A percentile compares a stretch with the other conserved stretches of the same genome.
These are phyloP conservation scores for Solanum lycopersicoides DNA, from an alignment of 257 asterid genomes.

Conservation along the genomic window DNA sequence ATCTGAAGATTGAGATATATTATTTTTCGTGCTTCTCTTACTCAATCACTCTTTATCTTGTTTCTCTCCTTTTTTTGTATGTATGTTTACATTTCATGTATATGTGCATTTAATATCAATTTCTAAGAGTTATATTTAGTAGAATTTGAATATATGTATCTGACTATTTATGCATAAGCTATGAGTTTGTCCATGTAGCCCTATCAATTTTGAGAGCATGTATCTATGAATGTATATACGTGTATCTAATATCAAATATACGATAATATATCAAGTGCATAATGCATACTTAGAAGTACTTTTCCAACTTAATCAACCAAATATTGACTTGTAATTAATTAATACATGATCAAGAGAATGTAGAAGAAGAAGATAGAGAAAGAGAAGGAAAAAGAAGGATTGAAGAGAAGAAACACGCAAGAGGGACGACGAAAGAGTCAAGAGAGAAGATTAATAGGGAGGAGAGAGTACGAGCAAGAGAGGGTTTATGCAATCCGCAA, in stretches of 20 bases:
- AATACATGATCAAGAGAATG: not conserved
- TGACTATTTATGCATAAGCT: not conserved
- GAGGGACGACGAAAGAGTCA: not conserved
- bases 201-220: not conserved
- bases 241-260: not conserved
- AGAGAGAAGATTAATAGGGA: not conserved
- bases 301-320: not conserved
- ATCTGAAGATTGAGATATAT: too few species aligned
- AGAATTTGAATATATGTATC: not conserved
- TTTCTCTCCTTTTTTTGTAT: not conserved
- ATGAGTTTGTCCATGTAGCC: not conserved
- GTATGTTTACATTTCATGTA: not conserved
- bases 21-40: not conserved
- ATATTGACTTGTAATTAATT: not conserved
- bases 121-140: not conserved
- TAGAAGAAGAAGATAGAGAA: not conserved
- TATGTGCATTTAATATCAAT: not conserved
- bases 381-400: not conserved
- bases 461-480: not conserved
- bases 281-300: not conserved
- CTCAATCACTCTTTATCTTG: too few species aligned
- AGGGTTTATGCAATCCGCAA: not conserved
- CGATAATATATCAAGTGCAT: not conserved
- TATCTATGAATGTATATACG: not conserved
- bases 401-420: not conserved